A percentile compares a stretch with the other conserved stretches of the same genome.
phyloP scores from a whole-genome alignment of 148 eudicot species.

The Vaccinium corymbosum region DNA sequence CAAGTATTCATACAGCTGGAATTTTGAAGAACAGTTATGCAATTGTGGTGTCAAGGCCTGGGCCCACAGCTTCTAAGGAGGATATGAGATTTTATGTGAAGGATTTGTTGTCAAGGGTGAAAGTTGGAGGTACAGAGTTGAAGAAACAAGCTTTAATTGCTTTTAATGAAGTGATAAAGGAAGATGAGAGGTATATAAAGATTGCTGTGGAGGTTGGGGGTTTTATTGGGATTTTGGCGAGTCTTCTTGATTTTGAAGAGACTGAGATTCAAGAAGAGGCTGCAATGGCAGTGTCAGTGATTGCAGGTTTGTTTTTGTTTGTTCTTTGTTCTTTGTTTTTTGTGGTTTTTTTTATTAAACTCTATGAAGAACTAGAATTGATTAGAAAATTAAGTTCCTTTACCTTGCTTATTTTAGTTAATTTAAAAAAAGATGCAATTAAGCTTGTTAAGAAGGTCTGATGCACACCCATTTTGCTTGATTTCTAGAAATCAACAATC shows the following conservation, averaged over 20 bases:
- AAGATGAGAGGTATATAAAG: slow-evolving; percentile 66
- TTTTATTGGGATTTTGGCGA: slow-evolving; percentile 33
- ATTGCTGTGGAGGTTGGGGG: slow-evolving; percentile 48
- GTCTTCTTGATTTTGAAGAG: slow-evolving; percentile 52
- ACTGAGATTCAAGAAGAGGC: slow-evolving; percentile 53
- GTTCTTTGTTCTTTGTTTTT: neutral
- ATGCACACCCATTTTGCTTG: too few species aligned
- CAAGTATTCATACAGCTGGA: slow-evolving; percentile 42
- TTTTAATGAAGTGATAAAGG: slow-evolving; percentile 48
- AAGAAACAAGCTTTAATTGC: slow-evolving; percentile 57
- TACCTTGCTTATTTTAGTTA: neutral
- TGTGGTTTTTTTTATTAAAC: too few species aligned
- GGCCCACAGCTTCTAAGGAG: slow-evolving; percentile 40
- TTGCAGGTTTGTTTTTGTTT: slow-evolving; percentile 26
- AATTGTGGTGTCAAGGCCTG: slow-evolving; percentile 59
- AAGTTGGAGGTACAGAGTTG: slow-evolving; percentile 53
- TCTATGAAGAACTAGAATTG: neutral
- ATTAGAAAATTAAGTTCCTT: neutral
- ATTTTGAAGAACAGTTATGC: slow-evolving; percentile 46
- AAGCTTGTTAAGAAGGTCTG: too few species aligned
- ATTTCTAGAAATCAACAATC: neutral
- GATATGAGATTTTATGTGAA: slow-evolving; percentile 61
- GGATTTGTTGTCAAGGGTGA: slow-evolving; percentile 64
- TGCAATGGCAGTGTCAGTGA: slow-evolving; percentile 29
- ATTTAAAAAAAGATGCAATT: too few species aligned